A percentile compares a stretch with the other conserved stretches of the same genome.
phyloP scores from a whole-genome alignment of 345 rosid genomes.

The Aquilaria malaccensis region DNA sequence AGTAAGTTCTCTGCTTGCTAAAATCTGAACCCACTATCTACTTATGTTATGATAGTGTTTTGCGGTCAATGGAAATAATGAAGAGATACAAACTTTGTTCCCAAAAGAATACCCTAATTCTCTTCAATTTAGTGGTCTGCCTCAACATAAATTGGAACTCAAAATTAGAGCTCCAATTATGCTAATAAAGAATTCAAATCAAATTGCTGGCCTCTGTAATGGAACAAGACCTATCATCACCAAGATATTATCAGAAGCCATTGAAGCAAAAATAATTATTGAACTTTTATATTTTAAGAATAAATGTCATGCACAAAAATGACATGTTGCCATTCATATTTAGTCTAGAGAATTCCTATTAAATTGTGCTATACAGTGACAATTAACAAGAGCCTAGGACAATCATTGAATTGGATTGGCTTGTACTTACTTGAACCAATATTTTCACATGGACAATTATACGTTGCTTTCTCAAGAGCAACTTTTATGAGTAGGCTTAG shows the following conservation, averaged over 20 bases:
- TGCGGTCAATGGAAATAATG: no score
- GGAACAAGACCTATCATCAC: not conserved
- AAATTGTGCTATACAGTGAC: not conserved
- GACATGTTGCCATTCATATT: not conserved
- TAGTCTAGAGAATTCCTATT: not conserved
- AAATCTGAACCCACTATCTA: no score
- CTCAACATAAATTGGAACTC: not conserved
- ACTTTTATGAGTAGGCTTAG: no score
- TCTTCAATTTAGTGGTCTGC: not conserved
- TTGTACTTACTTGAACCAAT: not conserved
- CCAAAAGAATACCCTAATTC: not conserved
- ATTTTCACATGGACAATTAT: not conserved
- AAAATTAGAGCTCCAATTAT: slow-evolving; percentile 2
- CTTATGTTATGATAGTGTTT: no score
- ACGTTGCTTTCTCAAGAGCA: not conserved
- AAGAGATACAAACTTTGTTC: no score
- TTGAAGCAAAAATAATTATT: not conserved
- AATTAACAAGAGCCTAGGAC: slow-evolving; percentile 3
- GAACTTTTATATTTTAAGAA: not conserved
- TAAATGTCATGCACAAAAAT: not conserved
- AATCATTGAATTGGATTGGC: slow-evolving; percentile 4
- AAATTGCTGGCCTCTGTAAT: not conserved
- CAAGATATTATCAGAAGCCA: not conserved
- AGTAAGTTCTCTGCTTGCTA: no score
- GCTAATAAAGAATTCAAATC: not conserved